Evolutionary conservation across 2,329 filamentous ascomycete genomes (phyloP), one percentile per base, ranked within the genome.

Genomic region (Diaporthe sp.): DNA sequence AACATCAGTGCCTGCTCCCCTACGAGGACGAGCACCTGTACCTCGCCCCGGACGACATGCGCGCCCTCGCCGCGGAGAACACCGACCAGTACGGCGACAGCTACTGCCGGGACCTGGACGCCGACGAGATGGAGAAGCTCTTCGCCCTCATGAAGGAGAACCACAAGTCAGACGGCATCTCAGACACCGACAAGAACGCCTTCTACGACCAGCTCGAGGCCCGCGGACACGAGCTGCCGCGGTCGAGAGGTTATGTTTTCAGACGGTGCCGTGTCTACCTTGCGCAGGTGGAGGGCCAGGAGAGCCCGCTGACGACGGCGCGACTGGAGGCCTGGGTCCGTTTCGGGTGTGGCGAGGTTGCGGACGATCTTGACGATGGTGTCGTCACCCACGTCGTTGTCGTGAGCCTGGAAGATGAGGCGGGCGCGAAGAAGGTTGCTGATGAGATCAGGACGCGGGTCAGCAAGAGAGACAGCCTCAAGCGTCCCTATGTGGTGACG

Each of bases 81-180:
- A 88, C 93, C 2, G 97, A 99, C 82, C 86, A 88, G 72, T 97
- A 91, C 79, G 94, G 94, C 0, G 97, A 99, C 82, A 96, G 95
- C 80, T 98, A 94, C 83, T 89, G 92, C 0, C 88, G 96, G 6
- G 92, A 98, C 79, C 77, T 82, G 25, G 78, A 78, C 4, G 77
- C 77, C 4, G 80, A 80, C 4, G 83, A 84, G 76, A 75, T 84
- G 65, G 86, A 83, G 53, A 81, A 82, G 4, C 81, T 92, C 0
- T 77, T 92, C 37, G 77, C 76, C 1, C 67, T 55, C 25, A 82
- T 80, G 81, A 73, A 70, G 25, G 76, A 75, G 4, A 74, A 82
- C 39, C 79, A 80, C 53, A 28, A 77, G 42, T 78, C 79, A 15
- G 67, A 77, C n/a, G 77, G 79, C 13, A 44, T 42, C 2, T 9